Conservation (phyloP, 2,329 filamentous ascomycete genomes). For the Arthroderma uncinatum region DNA sequence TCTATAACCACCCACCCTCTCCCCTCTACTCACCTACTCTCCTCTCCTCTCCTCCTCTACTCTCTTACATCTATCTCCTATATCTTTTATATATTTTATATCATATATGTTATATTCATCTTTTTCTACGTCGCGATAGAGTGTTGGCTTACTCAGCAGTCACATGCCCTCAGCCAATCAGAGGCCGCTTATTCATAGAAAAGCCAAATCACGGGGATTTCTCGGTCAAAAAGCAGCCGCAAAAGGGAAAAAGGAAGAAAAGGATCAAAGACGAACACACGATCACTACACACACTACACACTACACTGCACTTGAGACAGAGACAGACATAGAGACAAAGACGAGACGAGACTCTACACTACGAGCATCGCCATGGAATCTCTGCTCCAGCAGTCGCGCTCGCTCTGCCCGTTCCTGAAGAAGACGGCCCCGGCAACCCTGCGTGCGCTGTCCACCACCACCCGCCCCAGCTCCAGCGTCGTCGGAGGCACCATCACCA, state of each 20-base stretch:
- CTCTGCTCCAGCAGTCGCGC: constrained; percentile 87
- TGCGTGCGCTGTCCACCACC: constrained; percentile 71
- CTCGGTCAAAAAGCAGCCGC: neutral
- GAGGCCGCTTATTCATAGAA: neutral
- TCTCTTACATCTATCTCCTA: neutral
- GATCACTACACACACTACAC: neutral
- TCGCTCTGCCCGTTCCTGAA: constrained; percentile 95
- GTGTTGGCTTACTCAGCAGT: too few species aligned
- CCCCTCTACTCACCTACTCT: neutral
- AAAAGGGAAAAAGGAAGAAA: neutral
- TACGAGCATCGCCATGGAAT: constrained; percentile 56
- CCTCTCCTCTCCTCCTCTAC: neutral
- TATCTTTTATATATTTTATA: neutral
- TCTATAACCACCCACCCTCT: neutral
- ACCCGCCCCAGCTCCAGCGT: constrained; percentile 48
- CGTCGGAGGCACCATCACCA: constrained; percentile 89
- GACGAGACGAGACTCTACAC: too few species aligned
- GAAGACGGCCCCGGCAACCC: constrained; percentile 80
- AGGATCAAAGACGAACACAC: neutral
- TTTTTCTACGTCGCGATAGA: too few species aligned
- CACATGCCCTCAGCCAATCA: neutral
- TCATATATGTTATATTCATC: too few species aligned
- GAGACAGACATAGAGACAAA: neutral
- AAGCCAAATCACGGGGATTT: neutral
- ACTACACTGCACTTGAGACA: neutral